Conservation (phyloP, 176 grass and related monocot genomes). For the Musa troglodytarum region DNA sequence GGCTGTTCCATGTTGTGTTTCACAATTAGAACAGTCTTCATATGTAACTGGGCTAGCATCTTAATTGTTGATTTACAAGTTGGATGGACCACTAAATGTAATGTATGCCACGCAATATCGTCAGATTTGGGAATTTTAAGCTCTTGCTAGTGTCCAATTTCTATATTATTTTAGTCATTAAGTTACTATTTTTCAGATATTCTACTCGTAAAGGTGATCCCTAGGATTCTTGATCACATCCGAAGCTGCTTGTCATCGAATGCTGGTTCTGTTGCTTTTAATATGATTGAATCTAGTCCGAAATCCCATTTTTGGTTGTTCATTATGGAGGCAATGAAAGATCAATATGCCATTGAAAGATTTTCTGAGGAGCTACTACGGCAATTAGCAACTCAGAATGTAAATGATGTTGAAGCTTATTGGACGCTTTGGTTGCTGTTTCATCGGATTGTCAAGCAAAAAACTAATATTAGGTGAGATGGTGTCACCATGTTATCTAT, state of each 20-base stretch:
- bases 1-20: background rate
- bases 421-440: slow-evolving; percentile 78
- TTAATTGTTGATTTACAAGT: background rate
- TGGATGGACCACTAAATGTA: background rate
- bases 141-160: slow-evolving; percentile 4
- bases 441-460: slow-evolving; percentile 44
- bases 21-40: background rate
- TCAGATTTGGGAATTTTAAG: background rate
- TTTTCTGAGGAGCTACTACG: slow-evolving; percentile 61
- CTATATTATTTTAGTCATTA: slow-evolving; percentile 23
- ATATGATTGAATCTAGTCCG: slow-evolving; percentile 35
- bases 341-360: slow-evolving; percentile 90
- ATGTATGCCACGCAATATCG: background rate
- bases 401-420: slow-evolving; percentile 79
- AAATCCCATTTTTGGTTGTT: slow-evolving; percentile 75
- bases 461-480: slow-evolving; percentile 52
- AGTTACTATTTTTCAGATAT: slow-evolving; percentile 55
- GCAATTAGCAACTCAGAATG: slow-evolving; percentile 54
- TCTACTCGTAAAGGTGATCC: slow-evolving; percentile 70
- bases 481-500: background rate
- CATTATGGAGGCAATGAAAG: slow-evolving; percentile 66
- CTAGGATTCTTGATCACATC: slow-evolving; percentile 50
- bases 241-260: slow-evolving; percentile 48
- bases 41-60: background rate
- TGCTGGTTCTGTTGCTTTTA: slow-evolving; percentile 27